Percentiles rank a stretch among this genome's conserved stretches.
Evolutionary conservation across 2,329 filamentous ascomycete genomes (phyloP).

Genomic region (Diaporthe vaccinii): DNA sequence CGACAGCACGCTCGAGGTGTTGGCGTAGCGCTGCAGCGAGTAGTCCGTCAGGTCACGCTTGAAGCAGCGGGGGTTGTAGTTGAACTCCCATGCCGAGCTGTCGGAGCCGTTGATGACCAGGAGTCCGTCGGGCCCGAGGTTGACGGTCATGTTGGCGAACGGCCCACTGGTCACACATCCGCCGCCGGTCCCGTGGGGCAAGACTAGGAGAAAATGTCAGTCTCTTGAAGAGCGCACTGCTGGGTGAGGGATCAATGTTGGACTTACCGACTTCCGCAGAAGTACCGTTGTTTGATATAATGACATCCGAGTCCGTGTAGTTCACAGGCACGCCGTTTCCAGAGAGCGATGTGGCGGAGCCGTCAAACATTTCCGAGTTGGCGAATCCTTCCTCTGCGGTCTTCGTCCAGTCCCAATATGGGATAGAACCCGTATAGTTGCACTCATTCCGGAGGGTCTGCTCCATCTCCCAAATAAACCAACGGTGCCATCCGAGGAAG

Average conservation of each 20-base stretch:
- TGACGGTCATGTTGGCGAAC: slow-evolving; percentile 58
- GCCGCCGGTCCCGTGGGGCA: slow-evolving; percentile 66
- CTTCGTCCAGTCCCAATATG: slow-evolving; percentile 62
- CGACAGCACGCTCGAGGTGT: slow-evolving; percentile 44
- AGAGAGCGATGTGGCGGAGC: slow-evolving; percentile 59
- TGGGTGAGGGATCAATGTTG: slow-evolving; percentile 42
- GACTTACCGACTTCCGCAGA: slow-evolving; percentile 40
- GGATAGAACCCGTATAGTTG: slow-evolving; percentile 54
- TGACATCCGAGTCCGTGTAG: slow-evolving; percentile 15
- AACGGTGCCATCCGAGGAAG: slow-evolving; percentile 50
- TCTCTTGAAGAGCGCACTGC: slow-evolving; percentile 46
- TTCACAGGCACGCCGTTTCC: slow-evolving; percentile 56
- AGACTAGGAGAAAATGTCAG: slow-evolving; percentile 37
- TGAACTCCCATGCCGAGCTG: slow-evolving; percentile 42
- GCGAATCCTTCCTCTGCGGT: slow-evolving; percentile 52
- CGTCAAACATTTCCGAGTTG: slow-evolving; percentile 63
- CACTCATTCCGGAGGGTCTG: slow-evolving; percentile 51
- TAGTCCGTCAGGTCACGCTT: slow-evolving; percentile 46
- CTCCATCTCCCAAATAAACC: slow-evolving; percentile 49
- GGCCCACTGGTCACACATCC: slow-evolving; percentile 68
- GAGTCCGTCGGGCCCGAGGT: slow-evolving; percentile 55
- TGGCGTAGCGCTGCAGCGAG: slow-evolving; percentile 47
- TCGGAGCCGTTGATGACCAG: slow-evolving; percentile 42
- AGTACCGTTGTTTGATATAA: slow-evolving; percentile 3
- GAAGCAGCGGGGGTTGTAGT: slow-evolving; percentile 53